phyloP scores from a whole-genome alignment of 805 yeast species.

The Zygosaccharomyces rouxii region DNA sequence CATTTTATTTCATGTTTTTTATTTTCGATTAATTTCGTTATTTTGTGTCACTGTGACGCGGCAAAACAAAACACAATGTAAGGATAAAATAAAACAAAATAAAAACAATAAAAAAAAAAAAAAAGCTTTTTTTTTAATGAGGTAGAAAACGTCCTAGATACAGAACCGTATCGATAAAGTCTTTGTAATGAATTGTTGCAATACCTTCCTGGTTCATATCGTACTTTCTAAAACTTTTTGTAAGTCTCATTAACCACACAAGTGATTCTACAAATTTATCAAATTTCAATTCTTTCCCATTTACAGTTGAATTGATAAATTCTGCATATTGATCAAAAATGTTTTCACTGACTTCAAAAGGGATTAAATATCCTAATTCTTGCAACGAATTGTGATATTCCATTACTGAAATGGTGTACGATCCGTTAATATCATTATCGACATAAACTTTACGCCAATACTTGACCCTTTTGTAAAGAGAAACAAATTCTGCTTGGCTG shows the following conservation, averaged over 20 bases:
- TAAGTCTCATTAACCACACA: slow-evolving; percentile 69
- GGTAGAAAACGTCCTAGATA: slow-evolving; percentile 36
- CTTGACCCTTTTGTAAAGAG: slow-evolving; percentile 34
- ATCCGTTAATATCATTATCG: slow-evolving; percentile 34
- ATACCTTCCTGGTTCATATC: slow-evolving; percentile 72
- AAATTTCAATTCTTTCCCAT: slow-evolving; percentile 51
- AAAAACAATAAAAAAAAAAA: not conserved
- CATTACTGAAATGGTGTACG: slow-evolving; percentile 30
- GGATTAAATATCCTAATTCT: slow-evolving; percentile 34
- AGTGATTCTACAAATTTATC: slow-evolving; percentile 79
- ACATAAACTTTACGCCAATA: slow-evolving; percentile 36
- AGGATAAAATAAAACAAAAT: not conserved
- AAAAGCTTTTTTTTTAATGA: slow-evolving; percentile 14
- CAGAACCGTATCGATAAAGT: slow-evolving; percentile 53
- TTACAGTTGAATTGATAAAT: slow-evolving; percentile 26
- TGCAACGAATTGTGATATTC: slow-evolving; percentile 35
- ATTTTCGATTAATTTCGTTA: not conserved
- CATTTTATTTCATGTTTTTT: not conserved
- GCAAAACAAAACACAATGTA: not conserved
- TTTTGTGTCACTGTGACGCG: slow-evolving; percentile 5
- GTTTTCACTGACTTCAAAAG: slow-evolving; percentile 34
- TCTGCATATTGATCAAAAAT: slow-evolving; percentile 37
- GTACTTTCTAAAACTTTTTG: slow-evolving; percentile 72
- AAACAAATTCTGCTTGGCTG: slow-evolving; percentile 32
- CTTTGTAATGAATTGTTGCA: slow-evolving; percentile 61